phyloP scores from a whole-genome alignment of 2,329 filamentous ascomycete species.

The Pseudopithomyces maydicus region DNA sequence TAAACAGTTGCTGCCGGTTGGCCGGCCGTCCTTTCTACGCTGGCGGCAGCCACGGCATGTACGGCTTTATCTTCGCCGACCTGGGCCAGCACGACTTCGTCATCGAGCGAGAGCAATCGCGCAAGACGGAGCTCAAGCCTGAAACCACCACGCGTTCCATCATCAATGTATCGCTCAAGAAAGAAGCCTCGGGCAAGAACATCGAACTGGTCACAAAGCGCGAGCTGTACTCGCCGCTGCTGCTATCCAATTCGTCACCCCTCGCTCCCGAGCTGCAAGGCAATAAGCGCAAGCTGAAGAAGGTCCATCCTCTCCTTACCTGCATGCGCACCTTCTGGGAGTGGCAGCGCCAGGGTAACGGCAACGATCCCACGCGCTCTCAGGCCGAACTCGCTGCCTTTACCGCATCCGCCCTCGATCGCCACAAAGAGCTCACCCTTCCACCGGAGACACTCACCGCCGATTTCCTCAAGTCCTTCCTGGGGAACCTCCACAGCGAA shows the following conservation, averaged over 20 bases:
- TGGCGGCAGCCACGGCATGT: conserved; percentile 83
- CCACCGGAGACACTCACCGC: conserved; percentile 51
- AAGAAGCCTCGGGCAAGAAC: conserved; percentile 61
- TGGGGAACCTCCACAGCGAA: conserved; percentile 85
- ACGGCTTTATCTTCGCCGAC: conserved; percentile 94
- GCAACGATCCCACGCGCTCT: conserved; percentile 51
- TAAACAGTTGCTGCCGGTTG: conserved; percentile 86
- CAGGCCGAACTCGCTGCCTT: conserved; percentile 74
- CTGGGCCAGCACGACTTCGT: conserved; percentile 89
- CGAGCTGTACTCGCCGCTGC: conserved; percentile 86
- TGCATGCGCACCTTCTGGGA: conserved; percentile 91
- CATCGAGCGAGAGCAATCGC: conserved; percentile 83
- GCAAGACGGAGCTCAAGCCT: conserved; percentile 59
- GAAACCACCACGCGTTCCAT: conserved; percentile 83
- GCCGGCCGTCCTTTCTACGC: conserved; percentile 85
- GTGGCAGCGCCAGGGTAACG: conserved; percentile 64
- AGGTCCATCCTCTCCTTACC: conserved; percentile 82
- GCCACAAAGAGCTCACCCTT: conserved; percentile 69
- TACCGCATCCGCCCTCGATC: conserved; percentile 75
- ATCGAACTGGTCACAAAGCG: conserved; percentile 90
- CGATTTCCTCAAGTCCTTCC: conserved; percentile 78
- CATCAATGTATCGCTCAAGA: conserved; percentile 70
- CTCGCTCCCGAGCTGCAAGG: conserved; percentile 71
- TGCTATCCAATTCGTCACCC: conserved; percentile 79
- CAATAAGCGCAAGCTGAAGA: conserved; percentile 69